These are phyloP conservation scores for Yamadazyma kitorensis DNA, from an alignment of 805 yeast genomes.

Conservation along the genomic window DNA sequence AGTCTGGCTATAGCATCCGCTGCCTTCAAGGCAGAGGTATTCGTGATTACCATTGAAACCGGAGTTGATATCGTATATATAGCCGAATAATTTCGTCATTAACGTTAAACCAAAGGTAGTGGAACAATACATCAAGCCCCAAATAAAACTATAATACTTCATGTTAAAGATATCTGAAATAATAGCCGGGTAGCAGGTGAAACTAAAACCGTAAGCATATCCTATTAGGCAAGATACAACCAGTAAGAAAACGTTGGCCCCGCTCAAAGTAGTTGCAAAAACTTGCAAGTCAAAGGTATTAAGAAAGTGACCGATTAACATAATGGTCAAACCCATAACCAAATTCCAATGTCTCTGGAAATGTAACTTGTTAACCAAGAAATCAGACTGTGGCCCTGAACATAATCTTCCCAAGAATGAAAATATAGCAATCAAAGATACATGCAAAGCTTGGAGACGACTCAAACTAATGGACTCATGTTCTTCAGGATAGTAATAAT, in stretches of 20 bases:
- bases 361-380: conserved; percentile 19
- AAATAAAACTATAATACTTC: conserved; percentile 30
- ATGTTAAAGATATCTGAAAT: conserved; percentile 31
- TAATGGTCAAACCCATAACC: conserved; percentile 23
- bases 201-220: conserved; percentile 33
- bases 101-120: conserved; percentile 30
- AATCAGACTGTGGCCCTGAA: conserved; percentile 32
- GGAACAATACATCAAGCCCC: conserved; percentile 34
- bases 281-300: conserved; percentile 15
- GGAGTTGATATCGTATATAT: conserved; percentile 26
- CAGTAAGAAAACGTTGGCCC: conserved; percentile 19
- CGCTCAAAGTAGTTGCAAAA: conserved; percentile 11
- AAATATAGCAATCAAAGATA: conserved; percentile 28
- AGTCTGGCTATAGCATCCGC: conserved; percentile 26
- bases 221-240: conserved; percentile 28
- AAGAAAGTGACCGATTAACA: conserved; percentile 28
- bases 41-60: conserved; percentile 16
- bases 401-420: conserved; percentile 31
- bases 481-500: conserved; percentile 17
- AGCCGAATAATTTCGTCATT: conserved; percentile 31
- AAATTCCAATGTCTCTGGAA: conserved; percentile 33
- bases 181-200: conserved; percentile 33
- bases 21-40: conserved; percentile 25
- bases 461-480: conserved; percentile 14
- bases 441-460: conserved; percentile 30